Evolutionary conservation across 768 basidiomycete genomes (phyloP).

Genomic region (Lactarius indigo): DNA sequence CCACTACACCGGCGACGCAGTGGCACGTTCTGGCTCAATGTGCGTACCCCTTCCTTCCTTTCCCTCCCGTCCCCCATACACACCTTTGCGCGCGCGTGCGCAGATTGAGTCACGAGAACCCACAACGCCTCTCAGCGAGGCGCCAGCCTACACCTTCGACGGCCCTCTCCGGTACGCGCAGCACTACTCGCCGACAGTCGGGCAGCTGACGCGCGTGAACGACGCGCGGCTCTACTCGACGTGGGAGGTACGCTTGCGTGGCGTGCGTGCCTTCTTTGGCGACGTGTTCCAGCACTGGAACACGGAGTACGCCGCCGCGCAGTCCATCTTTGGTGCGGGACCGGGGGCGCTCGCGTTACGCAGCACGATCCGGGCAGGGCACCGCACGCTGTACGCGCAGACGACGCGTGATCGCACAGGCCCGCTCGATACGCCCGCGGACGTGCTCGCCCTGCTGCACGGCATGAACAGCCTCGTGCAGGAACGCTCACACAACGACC

Average conservation of each 20-base stretch:
- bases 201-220: constrained; percentile 57
- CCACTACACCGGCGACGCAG: constrained; percentile 44
- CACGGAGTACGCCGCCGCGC: constrained; percentile 60
- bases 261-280: constrained; percentile 55
- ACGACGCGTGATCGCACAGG: constrained; percentile 61
- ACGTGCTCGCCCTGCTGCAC: constrained; percentile 50
- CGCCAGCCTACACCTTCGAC: constrained; percentile 61
- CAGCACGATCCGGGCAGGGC: constrained; percentile 65
- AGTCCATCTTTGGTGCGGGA: constrained; percentile 60
- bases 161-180: constrained; percentile 70
- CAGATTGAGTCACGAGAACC: constrained; percentile 58
- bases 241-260: constrained; percentile 70
- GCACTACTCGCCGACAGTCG: constrained; percentile 69
- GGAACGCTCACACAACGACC: constrained; percentile 45
- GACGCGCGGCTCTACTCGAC: constrained; percentile 68
- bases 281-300: constrained; percentile 67
- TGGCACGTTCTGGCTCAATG: constrained; percentile 71
- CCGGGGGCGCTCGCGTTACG: constrained; percentile 62
- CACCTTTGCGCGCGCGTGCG: neutral
- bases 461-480: constrained; percentile 32
- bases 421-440: constrained; percentile 45
- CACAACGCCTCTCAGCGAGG: constrained; percentile 35
- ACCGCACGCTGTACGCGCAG: constrained; percentile 71
- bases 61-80: neutral
- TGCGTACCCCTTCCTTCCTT: constrained; percentile 30